These are phyloP conservation scores for Penicillium waksmanii DNA, from an alignment of 495 filamentous ascomycete genomes.

Conservation along the genomic window DNA sequence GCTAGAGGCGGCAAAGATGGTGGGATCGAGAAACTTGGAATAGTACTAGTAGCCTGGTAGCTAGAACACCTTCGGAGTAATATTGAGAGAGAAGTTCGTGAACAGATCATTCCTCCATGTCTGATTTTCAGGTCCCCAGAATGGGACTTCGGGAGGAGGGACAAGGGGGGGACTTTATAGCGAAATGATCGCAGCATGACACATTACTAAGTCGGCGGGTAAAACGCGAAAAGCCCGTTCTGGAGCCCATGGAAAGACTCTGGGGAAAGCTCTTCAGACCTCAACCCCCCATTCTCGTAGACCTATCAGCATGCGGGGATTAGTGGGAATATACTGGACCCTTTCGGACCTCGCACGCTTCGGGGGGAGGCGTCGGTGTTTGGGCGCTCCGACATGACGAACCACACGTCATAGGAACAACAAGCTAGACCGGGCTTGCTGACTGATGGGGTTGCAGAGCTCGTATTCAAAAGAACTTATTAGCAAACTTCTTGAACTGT, in stretches of 20 bases:
- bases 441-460: conserved; percentile 12
- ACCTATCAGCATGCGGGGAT: conserved; percentile 24
- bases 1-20: conserved; percentile 4
- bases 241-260: neutral
- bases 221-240: too few species aligned
- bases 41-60: neutral
- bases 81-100: neutral
- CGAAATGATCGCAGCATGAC: neutral
- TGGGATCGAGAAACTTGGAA: neutral
- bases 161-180: neutral
- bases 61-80: neutral
- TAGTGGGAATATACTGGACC: conserved; percentile 10
- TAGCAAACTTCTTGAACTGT: too few species aligned
- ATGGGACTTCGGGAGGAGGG: neutral
- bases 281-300: neutral
- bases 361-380: conserved; percentile 18
- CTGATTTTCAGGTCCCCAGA: too few species aligned
- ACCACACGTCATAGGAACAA: conserved; percentile 23
- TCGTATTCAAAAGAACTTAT: neutral
- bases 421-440: conserved; percentile 25
- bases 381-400: conserved; percentile 18
- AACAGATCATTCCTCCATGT: neutral
- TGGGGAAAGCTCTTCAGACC: conserved; percentile 4
- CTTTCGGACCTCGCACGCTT: neutral
- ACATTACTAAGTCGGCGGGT: neutral